Evolutionary conservation across 2,329 filamentous ascomycete genomes (phyloP), one percentile per base, ranked within the genome.

Genomic region (Aspergillus hiratsukae): DNA sequence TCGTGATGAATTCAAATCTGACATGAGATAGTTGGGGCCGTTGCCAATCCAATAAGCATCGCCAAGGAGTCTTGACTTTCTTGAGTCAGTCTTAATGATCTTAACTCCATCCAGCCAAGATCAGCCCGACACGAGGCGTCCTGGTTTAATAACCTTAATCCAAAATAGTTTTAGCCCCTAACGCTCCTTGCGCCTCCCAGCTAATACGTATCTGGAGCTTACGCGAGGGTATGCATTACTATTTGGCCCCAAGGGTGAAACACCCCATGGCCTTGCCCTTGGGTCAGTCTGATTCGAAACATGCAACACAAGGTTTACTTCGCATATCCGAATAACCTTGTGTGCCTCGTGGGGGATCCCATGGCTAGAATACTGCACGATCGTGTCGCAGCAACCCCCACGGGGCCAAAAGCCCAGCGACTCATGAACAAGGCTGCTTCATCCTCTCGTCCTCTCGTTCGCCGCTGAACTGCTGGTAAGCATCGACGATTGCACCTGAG

Each of bases 11-110:
- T 4, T 31, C 29, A 3, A 5, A 2, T 35, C 31, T 35, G 11
- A 35, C 31, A 35, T 17, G 4, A 7, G 31, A 6, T 35, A 6
- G 11, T 35, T 17, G 31, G 31, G 31, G 31, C 31, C 31, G 2
- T 17, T 6, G 31, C 11, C 31, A 7, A 17, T 43, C n/a, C 29
- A 41, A 40, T 40, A 41, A 21, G 19, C n/a, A 41, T 51, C 31
- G 31, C 49, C 49, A 51, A 51, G 49, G 17, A 23, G 7, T 41
- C 49, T 41, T 51, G 49, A 51, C 49, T n/a, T n/a, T n/a, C n/a
- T n/a, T n/a, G n/a, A n/a, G n/a, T n/a, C n/a, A 23, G 7, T 41
- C 49, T 41, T 51, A 35, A 51, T 35, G 21, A 51, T 51, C 49
- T 28, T 43, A 21, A 51, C 49, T 41, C 6, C 0, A n/a, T 23